Percentiles rank a stretch among this genome's conserved stretches.
Conservation (phyloP, 2,329 filamentous ascomycete species). For the Didymella pinodella region DNA sequence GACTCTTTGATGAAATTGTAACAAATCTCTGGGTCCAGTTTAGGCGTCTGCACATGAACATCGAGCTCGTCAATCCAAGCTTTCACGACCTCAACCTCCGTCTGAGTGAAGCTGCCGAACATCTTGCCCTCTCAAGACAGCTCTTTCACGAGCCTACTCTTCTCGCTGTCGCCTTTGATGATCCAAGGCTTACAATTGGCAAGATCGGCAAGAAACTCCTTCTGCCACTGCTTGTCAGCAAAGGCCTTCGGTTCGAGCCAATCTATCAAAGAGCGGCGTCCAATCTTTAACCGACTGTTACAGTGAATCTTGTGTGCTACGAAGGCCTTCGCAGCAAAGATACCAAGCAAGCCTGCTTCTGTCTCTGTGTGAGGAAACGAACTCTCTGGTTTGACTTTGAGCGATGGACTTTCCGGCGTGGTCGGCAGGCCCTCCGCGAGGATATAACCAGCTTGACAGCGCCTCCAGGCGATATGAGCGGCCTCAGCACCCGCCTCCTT, state of each 20-base stretch:
- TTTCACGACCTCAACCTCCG: conserved; percentile 50
- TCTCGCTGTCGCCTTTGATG: conserved; percentile 49
- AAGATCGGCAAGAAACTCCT: conserved; percentile 50
- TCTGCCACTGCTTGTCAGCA: conserved; percentile 42
- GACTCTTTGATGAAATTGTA: conserved; percentile 30
- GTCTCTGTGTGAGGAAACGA: conserved; percentile 21
- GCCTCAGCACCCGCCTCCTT: conserved; percentile 37
- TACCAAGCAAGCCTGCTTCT: conserved; percentile 29
- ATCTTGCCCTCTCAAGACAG: conserved; percentile 58
- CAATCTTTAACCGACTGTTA: conserved; percentile 52
- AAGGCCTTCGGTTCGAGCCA: conserved; percentile 54
- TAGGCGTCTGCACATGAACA: background rate
- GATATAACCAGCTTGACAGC: conserved; percentile 55
- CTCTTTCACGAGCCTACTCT: conserved; percentile 55
- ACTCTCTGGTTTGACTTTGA: conserved; percentile 16
- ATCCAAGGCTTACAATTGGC: conserved; percentile 54
- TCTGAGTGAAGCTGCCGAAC: conserved; percentile 60
- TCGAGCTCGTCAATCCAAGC: conserved; percentile 53
- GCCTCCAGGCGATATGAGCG: conserved; percentile 51
- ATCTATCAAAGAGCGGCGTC: conserved; percentile 48
- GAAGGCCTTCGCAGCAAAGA: conserved; percentile 52
- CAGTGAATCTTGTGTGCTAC: conserved; percentile 54
- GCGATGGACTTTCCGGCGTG: conserved; percentile 30
- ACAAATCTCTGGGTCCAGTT: conserved; percentile 27
- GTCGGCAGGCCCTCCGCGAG: conserved; percentile 43